Conservation (phyloP, 1,139 yeast species). For the Protomyces gravidus region DNA sequence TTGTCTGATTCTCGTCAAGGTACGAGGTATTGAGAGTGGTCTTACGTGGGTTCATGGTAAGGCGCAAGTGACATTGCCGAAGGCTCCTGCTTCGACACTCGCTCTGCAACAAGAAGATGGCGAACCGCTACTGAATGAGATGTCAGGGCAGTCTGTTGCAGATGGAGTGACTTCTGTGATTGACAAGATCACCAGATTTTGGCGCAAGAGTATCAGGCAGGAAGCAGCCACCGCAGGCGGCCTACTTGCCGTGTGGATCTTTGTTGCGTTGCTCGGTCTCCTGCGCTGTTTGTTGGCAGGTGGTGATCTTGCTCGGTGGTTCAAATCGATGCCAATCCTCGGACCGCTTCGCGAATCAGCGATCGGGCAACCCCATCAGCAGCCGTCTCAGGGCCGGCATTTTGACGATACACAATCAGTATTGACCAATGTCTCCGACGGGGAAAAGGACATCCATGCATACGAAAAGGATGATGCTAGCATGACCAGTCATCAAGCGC, state of each 20-base stretch:
- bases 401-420: not conserved
- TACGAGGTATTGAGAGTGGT: slow-evolving; percentile 62
- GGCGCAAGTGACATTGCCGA: slow-evolving; percentile 59
- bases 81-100: slow-evolving; percentile 26
- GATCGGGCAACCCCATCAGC: not conserved
- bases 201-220: slow-evolving; percentile 11
- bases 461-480: not conserved
- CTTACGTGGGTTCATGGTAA: slow-evolving; percentile 72
- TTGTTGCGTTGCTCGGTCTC: slow-evolving; percentile 1
- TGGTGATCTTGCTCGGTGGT: not conserved
- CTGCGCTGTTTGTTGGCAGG: not conserved
- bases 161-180: not conserved
- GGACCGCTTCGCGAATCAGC: not conserved
- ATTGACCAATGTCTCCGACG: no score
- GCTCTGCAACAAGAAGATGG: not conserved
- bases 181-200: not conserved
- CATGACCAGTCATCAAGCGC: not conserved
- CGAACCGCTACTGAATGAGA: not conserved
- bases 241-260: slow-evolving; percentile 1
- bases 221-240: slow-evolving; percentile 13
- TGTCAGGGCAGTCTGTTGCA: not conserved
- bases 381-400: no score
- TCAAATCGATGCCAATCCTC: not conserved
- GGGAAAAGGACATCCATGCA: no score
- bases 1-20: slow-evolving; percentile 73